A percentile compares a stretch with the other conserved stretches of the same genome.
Conservation (phyloP, 2,329 filamentous ascomycete species). For the Pestalotiopsis sp. region DNA sequence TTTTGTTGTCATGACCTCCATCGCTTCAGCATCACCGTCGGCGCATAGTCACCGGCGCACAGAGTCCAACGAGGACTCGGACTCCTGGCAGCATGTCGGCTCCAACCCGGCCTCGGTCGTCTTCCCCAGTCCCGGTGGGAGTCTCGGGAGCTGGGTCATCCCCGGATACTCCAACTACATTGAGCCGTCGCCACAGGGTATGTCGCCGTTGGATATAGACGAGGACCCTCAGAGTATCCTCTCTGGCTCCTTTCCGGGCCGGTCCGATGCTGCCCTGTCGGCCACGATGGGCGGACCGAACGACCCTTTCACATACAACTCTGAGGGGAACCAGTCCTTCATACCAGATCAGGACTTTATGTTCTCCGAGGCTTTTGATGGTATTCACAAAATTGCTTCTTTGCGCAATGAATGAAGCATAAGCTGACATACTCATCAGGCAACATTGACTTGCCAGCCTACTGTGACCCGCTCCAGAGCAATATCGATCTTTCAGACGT, state of each 20-base stretch:
- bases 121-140: conserved; percentile 52
- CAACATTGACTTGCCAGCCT: conserved; percentile 24
- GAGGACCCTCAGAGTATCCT: conserved; percentile 39
- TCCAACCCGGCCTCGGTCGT: conserved; percentile 35
- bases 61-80: conserved; percentile 34
- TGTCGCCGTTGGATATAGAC: conserved; percentile 47
- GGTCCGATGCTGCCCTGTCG: conserved; percentile 32
- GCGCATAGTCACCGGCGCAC: conserved; percentile 27
- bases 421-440: conserved; percentile 2
- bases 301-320: conserved; percentile 30
- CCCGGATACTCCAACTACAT: conserved; percentile 40
- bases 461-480: conserved; percentile 18
- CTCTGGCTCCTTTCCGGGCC: conserved; percentile 35
- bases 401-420: not conserved
- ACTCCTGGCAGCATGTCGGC: conserved; percentile 35
- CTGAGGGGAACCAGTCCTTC: conserved; percentile 32
- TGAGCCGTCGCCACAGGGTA: conserved; percentile 34
- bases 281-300: conserved; percentile 26
- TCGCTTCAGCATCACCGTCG: conserved; percentile 33
- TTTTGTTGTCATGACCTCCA: conserved; percentile 30
- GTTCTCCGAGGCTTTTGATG: conserved; percentile 36
- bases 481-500: conserved; percentile 17
- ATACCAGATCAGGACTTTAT: conserved; percentile 42
- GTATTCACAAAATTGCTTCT: conserved; percentile 24
- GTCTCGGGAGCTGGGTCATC: conserved; percentile 53